These are phyloP conservation scores for Cyclanthera cordifolia DNA, from an alignment of 306 rosid genomes.

Conservation along the genomic window DNA sequence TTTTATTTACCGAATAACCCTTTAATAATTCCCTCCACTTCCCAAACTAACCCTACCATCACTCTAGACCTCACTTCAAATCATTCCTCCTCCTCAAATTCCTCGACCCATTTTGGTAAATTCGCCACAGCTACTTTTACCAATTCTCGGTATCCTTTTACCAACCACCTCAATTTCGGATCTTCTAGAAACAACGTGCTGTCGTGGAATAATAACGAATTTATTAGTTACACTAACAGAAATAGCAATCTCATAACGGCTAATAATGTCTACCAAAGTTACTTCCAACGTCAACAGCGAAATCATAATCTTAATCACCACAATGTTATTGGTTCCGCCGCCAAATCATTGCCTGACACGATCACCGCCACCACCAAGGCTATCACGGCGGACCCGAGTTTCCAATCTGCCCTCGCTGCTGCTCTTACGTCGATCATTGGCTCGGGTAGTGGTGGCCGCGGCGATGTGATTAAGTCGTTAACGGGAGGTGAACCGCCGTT, in stretches of 20 bases:
- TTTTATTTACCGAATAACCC: constrained; percentile 47
- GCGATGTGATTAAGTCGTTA: not conserved
- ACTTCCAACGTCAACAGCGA: constrained; percentile 15
- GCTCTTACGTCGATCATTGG: constrained; percentile 59
- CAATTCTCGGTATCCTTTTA: constrained; percentile 26
- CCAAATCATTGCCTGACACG: constrained; percentile 20
- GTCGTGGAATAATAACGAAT: constrained; percentile 42
- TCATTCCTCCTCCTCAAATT: constrained; percentile 23
- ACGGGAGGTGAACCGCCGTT: not conserved
- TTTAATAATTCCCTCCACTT: constrained; percentile 32
- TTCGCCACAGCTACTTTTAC: not conserved
- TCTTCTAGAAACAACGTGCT: constrained; percentile 28
- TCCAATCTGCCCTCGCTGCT: constrained; percentile 78
- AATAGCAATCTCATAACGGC: not conserved
- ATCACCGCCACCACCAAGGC: constrained; percentile 87
- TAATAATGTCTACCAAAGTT: constrained; percentile 29
- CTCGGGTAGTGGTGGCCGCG: constrained; percentile 10
- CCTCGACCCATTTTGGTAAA: constrained; percentile 12
- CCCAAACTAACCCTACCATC: constrained; percentile 46
- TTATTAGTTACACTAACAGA: constrained; percentile 23
- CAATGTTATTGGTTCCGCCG: not conserved
- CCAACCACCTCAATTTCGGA: constrained; percentile 40
- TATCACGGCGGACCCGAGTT: constrained; percentile 66
- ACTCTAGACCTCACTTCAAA: constrained; percentile 79
- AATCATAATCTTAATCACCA: not conserved